Evolutionary conservation across 805 yeast species (phyloP), one percentile per base, ranked within the genome.

Genomic region (Candida odintsovae): DNA sequence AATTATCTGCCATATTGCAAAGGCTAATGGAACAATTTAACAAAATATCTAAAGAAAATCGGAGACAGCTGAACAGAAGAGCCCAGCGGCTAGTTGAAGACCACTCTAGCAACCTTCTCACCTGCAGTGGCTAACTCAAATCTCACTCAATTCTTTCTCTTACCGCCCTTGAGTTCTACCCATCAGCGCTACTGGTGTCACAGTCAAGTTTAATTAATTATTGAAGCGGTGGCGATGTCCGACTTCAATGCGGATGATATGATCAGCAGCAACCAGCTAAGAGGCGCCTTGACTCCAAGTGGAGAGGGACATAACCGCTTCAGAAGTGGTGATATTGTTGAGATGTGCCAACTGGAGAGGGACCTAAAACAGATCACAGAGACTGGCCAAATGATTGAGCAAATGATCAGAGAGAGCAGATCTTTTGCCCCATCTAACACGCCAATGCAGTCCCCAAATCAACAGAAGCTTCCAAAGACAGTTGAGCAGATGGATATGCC

Each of bases 391-490:
- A 7, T 33, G 36, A 33, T 33, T 16, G 36, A 33, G 11, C 18
- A 33, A 11, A 33, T 33, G 36, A 33, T 33, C 12, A 33, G 20
- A 33, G 20, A 33, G 20, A 18, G 10, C 20, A n/a, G 36, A 11
- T 33, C 36, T 3, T 5, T 33, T 4, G 50, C 38, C 9, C 50
- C 50, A 4, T 41, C 50, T 2, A 48, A 48, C 44, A 48, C 50
- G 1, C 50, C 50, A 7, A 43, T 42, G 12, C 29, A n/a, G 18
- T 48, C 50, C 1, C 50, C 50, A 12, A 11, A 10, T 20, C 39
- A n/a, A 8, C 16, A 15, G 15, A 25, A 15, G n/a, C 21, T 29
- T 5, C 16, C 28, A 7, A n/a, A 29, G 10, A 9, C 21, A 25
- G 12, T 23, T 3, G 13, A 43, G 15, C 12, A 35, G 15, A 10